Evolutionary conservation across 2,329 filamentous ascomycete genomes (phyloP).

Genomic region (Daldinia sp.): DNA sequence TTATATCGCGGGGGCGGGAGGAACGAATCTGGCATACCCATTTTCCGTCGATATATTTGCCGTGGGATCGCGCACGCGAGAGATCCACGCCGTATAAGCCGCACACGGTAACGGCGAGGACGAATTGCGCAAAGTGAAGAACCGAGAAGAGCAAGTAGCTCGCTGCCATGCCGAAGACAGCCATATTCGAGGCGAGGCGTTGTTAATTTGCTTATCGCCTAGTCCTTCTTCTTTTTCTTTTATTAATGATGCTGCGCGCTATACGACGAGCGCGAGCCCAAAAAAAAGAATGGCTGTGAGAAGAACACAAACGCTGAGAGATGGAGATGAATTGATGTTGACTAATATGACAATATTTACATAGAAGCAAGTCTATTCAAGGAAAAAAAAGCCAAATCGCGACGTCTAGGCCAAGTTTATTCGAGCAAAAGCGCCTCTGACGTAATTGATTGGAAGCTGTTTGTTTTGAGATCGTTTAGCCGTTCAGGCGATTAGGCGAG

Average conservation of each 20-base stretch:
- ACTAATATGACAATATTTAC: background rate
- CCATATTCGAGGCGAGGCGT: too few relatives aligned
- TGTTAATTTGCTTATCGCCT: too few relatives aligned
- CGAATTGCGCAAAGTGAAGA: slow-evolving; percentile 79
- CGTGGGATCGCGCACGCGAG: slow-evolving; percentile 57
- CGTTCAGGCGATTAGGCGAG: background rate
- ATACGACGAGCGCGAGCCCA: background rate
- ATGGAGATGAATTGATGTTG: background rate
- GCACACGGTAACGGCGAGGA: slow-evolving; percentile 77
- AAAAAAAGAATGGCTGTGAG: background rate
- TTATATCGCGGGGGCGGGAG: background rate
- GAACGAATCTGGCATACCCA: slow-evolving; percentile 65
- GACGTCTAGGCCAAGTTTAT: background rate
- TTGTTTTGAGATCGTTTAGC: background rate
- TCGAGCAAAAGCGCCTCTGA: slow-evolving; percentile 18
- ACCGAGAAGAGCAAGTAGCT: slow-evolving; percentile 64
- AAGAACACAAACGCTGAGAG: background rate
- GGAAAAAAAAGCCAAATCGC: background rate
- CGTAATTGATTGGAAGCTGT: slow-evolving; percentile 20
- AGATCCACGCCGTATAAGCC: slow-evolving; percentile 81
- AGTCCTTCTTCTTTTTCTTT: too few relatives aligned
- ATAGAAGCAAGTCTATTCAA: background rate
- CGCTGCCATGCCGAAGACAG: slow-evolving; percentile 53
- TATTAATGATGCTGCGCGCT: background rate
- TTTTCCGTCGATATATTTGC: slow-evolving; percentile 67